phyloP scores from a whole-genome alignment of 192 early-diverging fungal species.

The Gorgonomyces haynaldii region DNA sequence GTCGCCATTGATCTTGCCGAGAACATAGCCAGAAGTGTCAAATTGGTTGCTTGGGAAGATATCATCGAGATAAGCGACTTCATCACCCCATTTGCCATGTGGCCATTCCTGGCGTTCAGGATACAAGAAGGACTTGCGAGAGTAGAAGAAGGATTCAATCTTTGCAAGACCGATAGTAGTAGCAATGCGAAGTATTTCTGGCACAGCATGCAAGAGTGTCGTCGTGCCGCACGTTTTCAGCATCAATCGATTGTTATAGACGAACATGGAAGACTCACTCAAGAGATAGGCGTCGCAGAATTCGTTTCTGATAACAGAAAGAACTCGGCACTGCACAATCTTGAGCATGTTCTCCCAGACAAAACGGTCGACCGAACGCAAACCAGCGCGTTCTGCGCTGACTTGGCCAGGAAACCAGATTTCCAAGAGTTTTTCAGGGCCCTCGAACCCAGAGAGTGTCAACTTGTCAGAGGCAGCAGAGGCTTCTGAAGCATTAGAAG shows the following conservation, averaged over 20 bases:
- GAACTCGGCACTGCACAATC: slow-evolving; percentile 85
- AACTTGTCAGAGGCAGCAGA: too few species aligned
- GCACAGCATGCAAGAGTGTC: slow-evolving; percentile 78
- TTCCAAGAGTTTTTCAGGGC: slow-evolving; percentile 95
- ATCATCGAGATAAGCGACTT: slow-evolving; percentile 58
- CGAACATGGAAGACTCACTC: slow-evolving; percentile 96
- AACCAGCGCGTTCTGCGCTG: slow-evolving; percentile 36
- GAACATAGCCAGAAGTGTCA: slow-evolving; percentile 68
- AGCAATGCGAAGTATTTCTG: slow-evolving; percentile 76
- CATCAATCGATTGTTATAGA: slow-evolving; percentile 88
- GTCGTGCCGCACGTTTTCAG: slow-evolving; percentile 98
- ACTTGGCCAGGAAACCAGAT: slow-evolving; percentile 74
- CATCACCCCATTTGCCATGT: slow-evolving; percentile 85
- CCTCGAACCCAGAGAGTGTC: slow-evolving; percentile 70
- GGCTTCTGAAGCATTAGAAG: too few species aligned
- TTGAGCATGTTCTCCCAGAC: slow-evolving; percentile 90
- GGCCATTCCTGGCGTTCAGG: slow-evolving; percentile 79
- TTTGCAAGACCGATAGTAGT: slow-evolving; percentile 47
- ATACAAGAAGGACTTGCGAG: slow-evolving; percentile 93
- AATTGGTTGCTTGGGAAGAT: slow-evolving; percentile 28
- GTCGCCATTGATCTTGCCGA: slow-evolving; percentile 88
- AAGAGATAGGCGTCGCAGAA: slow-evolving; percentile 84
- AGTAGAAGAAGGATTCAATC: slow-evolving; percentile 83
- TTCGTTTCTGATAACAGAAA: slow-evolving; percentile 73
- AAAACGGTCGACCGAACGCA: slow-evolving; percentile 59